Percentiles rank a stretch among this genome's conserved stretches.
Evolutionary conservation across 257 asterid genomes (phyloP).

Genomic region (Solanum phureja): DNA sequence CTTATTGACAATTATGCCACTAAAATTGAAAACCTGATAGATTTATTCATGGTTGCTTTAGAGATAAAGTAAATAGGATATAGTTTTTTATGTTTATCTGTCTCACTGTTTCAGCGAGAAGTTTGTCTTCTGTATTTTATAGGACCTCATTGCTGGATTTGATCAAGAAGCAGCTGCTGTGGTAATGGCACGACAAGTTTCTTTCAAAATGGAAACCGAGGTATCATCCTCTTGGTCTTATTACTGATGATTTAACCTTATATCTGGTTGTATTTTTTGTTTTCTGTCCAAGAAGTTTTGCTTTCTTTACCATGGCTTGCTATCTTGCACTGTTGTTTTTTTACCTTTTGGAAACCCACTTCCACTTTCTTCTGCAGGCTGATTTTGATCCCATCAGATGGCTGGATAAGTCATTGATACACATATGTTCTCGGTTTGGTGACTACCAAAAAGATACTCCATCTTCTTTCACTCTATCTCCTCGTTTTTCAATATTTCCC

Average conservation of each 20-base stretch:
- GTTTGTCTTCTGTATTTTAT: conserved; percentile 15
- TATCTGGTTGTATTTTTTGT: background rate
- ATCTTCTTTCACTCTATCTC: conserved; percentile 80
- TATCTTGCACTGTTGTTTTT: background rate
- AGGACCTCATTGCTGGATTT: conserved; percentile 93
- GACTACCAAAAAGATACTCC: conserved; percentile 95
- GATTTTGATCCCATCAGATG: conserved; percentile 98
- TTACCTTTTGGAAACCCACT: background rate
- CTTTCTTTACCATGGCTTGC: background rate
- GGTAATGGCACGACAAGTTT: conserved; percentile 91
- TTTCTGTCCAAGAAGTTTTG: background rate
- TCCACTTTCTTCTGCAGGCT: conserved; percentile 46
- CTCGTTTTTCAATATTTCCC: conserved; percentile 88
- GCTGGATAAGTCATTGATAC: conserved; percentile 95
- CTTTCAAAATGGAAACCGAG: conserved; percentile 98
- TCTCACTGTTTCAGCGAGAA: background rate
- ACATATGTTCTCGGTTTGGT: conserved; percentile 86
- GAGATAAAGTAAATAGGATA: background rate
- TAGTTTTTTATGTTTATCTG: background rate
- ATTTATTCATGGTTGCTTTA: background rate
- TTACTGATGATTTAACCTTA: conserved; percentile 1
- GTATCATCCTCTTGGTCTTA: conserved; percentile 18
- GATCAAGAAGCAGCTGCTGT: conserved; percentile 99
- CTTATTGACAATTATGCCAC: background rate
- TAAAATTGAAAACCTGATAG: background rate